Conservation (phyloP, 2,329 filamentous ascomycete species). For the Diaporthe batatas region DNA sequence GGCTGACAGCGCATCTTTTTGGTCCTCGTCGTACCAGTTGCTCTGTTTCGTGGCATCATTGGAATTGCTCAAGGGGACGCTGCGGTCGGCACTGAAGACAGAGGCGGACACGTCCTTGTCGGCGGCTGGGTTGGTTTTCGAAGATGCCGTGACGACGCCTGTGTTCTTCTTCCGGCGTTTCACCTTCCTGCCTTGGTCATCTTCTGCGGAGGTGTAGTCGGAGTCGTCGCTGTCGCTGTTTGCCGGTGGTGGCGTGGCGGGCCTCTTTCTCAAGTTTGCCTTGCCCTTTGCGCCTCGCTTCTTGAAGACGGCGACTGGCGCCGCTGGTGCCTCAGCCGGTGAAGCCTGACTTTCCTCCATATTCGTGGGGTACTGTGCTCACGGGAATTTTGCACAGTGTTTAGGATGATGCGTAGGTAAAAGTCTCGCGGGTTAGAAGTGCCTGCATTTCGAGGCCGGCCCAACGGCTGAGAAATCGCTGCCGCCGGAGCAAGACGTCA, state of each 20-base stretch:
- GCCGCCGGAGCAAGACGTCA: slow-evolving; percentile 18
- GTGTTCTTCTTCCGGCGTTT: slow-evolving; percentile 82
- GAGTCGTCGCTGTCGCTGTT: slow-evolving; percentile 63
- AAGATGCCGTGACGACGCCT: slow-evolving; percentile 75
- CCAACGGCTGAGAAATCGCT: slow-evolving; percentile 5
- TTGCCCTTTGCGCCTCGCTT: slow-evolving; percentile 84
- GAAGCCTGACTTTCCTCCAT: slow-evolving; percentile 15
- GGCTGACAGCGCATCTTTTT: slow-evolving; percentile 58
- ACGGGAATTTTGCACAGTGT: neutral
- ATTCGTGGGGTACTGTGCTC: neutral
- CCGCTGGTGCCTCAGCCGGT: slow-evolving; percentile 49
- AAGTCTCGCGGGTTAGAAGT: neutral
- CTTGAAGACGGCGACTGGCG: slow-evolving; percentile 81
- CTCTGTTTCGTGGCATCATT: slow-evolving; percentile 92
- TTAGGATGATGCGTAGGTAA: neutral
- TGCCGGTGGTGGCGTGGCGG: slow-evolving; percentile 78
- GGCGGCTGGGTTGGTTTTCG: slow-evolving; percentile 59
- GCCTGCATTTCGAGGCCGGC: neutral
- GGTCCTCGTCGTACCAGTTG: slow-evolving; percentile 90
- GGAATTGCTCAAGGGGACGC: slow-evolving; percentile 71
- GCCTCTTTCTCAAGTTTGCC: slow-evolving; percentile 83
- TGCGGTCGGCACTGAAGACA: slow-evolving; percentile 72
- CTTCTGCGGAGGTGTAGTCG: slow-evolving; percentile 80
- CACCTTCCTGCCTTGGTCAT: slow-evolving; percentile 80
- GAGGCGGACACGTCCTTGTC: slow-evolving; percentile 51